Evolutionary conservation across 2,329 filamentous ascomycete genomes (phyloP), one percentile per base, ranked within the genome.

Genomic region (Canariomyces notabilis): DNA sequence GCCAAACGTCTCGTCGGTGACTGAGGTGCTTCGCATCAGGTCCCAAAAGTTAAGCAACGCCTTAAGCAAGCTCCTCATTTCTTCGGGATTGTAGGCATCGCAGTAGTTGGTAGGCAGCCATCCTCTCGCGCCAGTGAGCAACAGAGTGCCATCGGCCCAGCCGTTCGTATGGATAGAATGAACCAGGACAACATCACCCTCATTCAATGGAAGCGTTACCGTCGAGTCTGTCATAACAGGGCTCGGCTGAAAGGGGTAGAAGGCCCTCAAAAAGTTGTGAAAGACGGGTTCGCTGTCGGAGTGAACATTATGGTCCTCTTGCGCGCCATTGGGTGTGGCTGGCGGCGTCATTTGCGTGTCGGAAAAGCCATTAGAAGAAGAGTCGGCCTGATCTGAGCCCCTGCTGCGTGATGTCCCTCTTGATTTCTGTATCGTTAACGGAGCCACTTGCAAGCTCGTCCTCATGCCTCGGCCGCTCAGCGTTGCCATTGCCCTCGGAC

Each of bases 21-120:
- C 79, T 18, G 82, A 82, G 23, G 86, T 87, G 60, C 85, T 88
- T 59, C 87, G 78, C 57, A 95, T 77, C 42, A 95, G 71, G 63
- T 96, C 90, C 90, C 90, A 96, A 51, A 97, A 89, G 61, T 93
- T 87, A 12, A 93, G 81, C 50, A 96, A 73, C 1, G 90, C 89
- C 58, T 88, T 89, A 29, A 98, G 73, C 18, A 98, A 74, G 53
- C 82, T 89, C 44, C 83, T 80, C 75, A 97, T 90, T 53, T 89
- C 83, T 18, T 89, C 80, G 37, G 91, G 89, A 56, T 96, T 88
- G 64, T 96, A 98, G 8, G 88, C 79, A 63, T 96, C 90, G 71
- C 93, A 98, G 65, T 97, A 98, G 67, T 98, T 98, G 7, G 93
- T 98, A 2, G 93, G 93, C 50, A 98, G 73, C 93, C 93, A 98